Conservation (phyloP, 495 filamentous ascomycete species). For the Astrothelium subdiscretum region DNA sequence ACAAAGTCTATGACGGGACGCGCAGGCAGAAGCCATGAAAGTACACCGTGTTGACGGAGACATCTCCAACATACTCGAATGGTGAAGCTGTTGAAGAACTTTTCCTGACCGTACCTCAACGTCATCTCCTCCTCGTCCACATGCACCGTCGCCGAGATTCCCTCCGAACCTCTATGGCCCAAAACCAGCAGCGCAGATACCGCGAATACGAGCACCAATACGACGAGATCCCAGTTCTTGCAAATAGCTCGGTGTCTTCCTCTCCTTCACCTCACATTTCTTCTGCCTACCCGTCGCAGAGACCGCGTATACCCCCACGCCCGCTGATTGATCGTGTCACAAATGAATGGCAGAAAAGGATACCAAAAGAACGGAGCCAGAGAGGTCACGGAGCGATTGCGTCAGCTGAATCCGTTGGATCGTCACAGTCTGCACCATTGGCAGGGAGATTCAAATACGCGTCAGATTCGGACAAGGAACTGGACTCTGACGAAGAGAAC, state of each 20-base stretch:
- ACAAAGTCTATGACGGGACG: too few relatives aligned
- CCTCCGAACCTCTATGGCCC: not conserved
- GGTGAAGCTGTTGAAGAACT: not conserved
- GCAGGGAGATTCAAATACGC: not conserved
- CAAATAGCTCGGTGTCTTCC: not conserved
- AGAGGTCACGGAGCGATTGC: not conserved
- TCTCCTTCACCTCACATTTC: not conserved
- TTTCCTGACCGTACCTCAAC: not conserved
- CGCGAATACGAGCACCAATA: not conserved
- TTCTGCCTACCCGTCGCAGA: not conserved
- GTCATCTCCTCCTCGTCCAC: not conserved
- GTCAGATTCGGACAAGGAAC: not conserved
- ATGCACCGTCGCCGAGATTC: not conserved
- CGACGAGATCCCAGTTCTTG: not conserved
- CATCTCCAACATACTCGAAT: not conserved
- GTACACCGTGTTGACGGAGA: not conserved
- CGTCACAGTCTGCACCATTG: not conserved
- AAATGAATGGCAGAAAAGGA: conserved; percentile 1
- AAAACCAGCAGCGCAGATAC: not conserved
- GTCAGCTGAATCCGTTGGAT: not conserved
- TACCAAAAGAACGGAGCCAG: not conserved
- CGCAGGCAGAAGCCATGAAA: too few relatives aligned
- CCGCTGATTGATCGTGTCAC: not conserved
- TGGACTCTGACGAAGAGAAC: not conserved
- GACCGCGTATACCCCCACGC: not conserved